Conservation (phyloP, 805 yeast genomes). For the Cyberlindnera misumaiensis region DNA sequence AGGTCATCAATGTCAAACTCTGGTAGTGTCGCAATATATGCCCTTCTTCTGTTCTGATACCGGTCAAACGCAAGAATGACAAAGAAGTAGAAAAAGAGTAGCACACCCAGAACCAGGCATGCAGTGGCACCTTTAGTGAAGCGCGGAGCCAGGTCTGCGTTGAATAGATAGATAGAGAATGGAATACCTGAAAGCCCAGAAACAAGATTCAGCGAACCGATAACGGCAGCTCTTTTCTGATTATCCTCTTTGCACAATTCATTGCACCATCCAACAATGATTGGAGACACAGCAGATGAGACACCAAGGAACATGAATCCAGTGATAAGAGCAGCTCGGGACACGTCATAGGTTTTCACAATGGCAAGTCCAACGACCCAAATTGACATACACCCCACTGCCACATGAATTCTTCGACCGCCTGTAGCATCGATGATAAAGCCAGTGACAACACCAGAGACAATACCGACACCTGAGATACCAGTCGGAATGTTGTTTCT, state of each 20-base stretch:
- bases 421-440: slow-evolving; percentile 14
- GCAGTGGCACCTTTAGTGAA: slow-evolving; percentile 1
- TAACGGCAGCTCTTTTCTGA: slow-evolving; percentile 19
- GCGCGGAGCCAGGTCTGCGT: slow-evolving; percentile 18
- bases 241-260: slow-evolving; percentile 20
- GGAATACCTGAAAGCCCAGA: slow-evolving; percentile 14
- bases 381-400: slow-evolving; percentile 2
- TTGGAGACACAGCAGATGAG: slow-evolving; percentile 12
- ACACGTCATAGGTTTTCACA: slow-evolving; percentile 12
- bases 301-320: slow-evolving; percentile 10
- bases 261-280: slow-evolving; percentile 20
- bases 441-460: slow-evolving; percentile 13
- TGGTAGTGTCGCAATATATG: slow-evolving; percentile 1
- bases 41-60: slow-evolving; percentile 18
- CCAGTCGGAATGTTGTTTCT: slow-evolving; percentile 20
- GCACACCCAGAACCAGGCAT: slow-evolving; percentile 6
- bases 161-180: slow-evolving; percentile 9
- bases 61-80: slow-evolving; percentile 16
- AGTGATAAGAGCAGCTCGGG: slow-evolving; percentile 7
- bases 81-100: slow-evolving; percentile 11
- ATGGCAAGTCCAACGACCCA: slow-evolving; percentile 16
- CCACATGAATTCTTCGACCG: slow-evolving; percentile 15
- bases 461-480: slow-evolving; percentile 14
- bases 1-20: not conserved
- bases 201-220: slow-evolving; percentile 19